These are phyloP conservation scores for Sporothrix variecibatus DNA, from an alignment of 2,329 filamentous ascomycete genomes.

Conservation along the genomic window DNA sequence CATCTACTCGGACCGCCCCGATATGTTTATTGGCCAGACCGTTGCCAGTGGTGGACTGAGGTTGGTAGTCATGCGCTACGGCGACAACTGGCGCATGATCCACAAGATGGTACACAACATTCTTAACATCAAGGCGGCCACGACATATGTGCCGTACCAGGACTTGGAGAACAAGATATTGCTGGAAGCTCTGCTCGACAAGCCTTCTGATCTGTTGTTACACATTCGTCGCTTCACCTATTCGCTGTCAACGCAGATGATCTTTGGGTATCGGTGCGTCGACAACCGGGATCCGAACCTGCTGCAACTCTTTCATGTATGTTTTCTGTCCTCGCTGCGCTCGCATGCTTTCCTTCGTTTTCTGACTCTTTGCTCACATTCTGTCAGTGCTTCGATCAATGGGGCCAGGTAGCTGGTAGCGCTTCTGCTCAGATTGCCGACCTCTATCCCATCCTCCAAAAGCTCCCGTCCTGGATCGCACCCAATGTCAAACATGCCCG, in stretches of 20 bases:
- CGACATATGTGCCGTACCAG: constrained; percentile 57
- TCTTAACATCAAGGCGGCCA: constrained; percentile 49
- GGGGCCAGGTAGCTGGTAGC: neutral
- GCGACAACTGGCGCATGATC: constrained; percentile 40
- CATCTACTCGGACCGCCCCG: constrained; percentile 54
- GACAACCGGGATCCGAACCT: constrained; percentile 27
- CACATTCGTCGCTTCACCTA: constrained; percentile 30
- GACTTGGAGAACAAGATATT: constrained; percentile 58
- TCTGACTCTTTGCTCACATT: neutral
- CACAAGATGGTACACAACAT: constrained; percentile 47
- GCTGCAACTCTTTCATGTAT: constrained; percentile 24
- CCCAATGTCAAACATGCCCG: constrained; percentile 45
- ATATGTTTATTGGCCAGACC: constrained; percentile 20
- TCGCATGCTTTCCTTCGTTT: neutral
- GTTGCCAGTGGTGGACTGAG: constrained; percentile 29
- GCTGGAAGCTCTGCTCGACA: constrained; percentile 51
- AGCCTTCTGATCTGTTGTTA: constrained; percentile 31
- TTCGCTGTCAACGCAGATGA: constrained; percentile 30
- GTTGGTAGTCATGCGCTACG: constrained; percentile 34
- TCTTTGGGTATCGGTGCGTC: constrained; percentile 29
- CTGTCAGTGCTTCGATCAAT: constrained; percentile 3
- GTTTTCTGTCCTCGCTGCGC: neutral
- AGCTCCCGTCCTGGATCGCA: constrained; percentile 46
- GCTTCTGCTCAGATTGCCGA: constrained; percentile 23
- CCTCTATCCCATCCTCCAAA: constrained; percentile 33